Conservation (phyloP, 257 asterid genomes). For the Solanum peruvianum region DNA sequence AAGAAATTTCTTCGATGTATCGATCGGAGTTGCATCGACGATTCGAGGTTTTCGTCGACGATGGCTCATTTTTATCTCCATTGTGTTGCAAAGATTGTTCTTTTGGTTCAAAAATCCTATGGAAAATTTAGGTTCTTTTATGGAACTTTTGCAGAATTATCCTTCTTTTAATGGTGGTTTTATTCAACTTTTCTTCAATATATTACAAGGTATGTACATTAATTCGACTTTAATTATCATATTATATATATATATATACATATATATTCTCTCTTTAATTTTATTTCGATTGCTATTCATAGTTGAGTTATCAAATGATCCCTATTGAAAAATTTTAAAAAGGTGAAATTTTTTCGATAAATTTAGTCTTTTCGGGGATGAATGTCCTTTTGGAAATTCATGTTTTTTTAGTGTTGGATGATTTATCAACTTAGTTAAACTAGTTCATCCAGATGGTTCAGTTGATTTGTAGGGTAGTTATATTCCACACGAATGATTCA, state of each 20-base stretch:
- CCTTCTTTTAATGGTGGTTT: slow-evolving; percentile 46
- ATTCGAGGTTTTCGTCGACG: slow-evolving; percentile 19
- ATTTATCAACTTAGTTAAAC: background rate
- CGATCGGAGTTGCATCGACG: background rate
- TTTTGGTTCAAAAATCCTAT: slow-evolving; percentile 25
- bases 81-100: slow-evolving; percentile 30
- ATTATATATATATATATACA: no score
- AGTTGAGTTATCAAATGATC: background rate
- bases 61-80: slow-evolving; percentile 57
- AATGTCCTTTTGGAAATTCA: background rate
- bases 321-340: background rate
- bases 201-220: slow-evolving; percentile 26
- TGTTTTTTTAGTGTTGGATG: background rate
- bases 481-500: fast-evolving
- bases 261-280: no score
- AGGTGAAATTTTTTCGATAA: background rate
- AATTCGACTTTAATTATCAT: background rate
- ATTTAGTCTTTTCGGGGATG: background rate
- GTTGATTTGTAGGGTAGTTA: no score
- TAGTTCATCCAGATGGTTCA: no score
- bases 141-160: slow-evolving; percentile 37
- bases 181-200: slow-evolving; percentile 20
- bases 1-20: slow-evolving; percentile 18
- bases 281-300: background rate
- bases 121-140: slow-evolving; percentile 18